Percentiles rank a stretch among this genome's conserved stretches.
phyloP scores from a whole-genome alignment of 768 basidiomycete genomes.

The Sporobolomyces phaffii region DNA sequence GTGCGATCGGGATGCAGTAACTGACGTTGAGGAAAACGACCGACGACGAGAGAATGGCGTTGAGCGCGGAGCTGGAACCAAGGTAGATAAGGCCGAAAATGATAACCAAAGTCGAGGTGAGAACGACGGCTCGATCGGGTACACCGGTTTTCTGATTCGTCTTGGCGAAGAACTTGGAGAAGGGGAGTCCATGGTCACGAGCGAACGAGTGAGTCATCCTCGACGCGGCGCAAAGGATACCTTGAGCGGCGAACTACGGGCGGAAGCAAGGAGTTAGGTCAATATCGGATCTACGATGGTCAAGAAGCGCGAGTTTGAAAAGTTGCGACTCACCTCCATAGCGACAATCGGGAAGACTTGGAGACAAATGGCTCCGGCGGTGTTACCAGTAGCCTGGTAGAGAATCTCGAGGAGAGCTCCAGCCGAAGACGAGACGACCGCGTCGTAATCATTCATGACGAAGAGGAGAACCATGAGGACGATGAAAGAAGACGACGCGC shows the following conservation, averaged over 20 bases:
- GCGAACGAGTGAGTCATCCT: slow-evolving; percentile 32
- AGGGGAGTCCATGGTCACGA: slow-evolving; percentile 32
- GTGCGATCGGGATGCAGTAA: slow-evolving; percentile 28
- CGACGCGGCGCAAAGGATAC: slow-evolving; percentile 16
- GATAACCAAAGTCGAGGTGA: slow-evolving; percentile 17
- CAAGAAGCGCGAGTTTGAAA: too few species aligned
- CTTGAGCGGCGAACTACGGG: slow-evolving; percentile 29
- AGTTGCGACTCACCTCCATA: slow-evolving; percentile 12
- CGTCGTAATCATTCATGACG: slow-evolving; percentile 34
- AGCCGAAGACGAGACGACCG: slow-evolving; percentile 26
- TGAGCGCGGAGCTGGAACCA: slow-evolving; percentile 36
- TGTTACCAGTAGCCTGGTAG: slow-evolving; percentile 38
- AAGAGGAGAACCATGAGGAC: slow-evolving; percentile 42
- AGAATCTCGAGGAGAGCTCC: slow-evolving; percentile 38
- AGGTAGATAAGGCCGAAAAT: slow-evolving; percentile 39
- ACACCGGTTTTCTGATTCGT: slow-evolving; percentile 19
- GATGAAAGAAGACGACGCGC: slow-evolving; percentile 29
- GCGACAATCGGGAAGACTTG: slow-evolving; percentile 32
- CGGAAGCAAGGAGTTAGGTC: background rate
- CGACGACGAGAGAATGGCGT: slow-evolving; percentile 40
- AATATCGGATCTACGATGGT: too few species aligned
- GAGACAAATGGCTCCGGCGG: slow-evolving; percentile 23
- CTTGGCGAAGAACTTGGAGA: slow-evolving; percentile 28
- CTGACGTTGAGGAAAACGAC: slow-evolving; percentile 40
- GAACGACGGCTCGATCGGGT: slow-evolving; percentile 27